Conservation (phyloP, 345 rosid genomes). For the Gossypium stocksii region DNA sequence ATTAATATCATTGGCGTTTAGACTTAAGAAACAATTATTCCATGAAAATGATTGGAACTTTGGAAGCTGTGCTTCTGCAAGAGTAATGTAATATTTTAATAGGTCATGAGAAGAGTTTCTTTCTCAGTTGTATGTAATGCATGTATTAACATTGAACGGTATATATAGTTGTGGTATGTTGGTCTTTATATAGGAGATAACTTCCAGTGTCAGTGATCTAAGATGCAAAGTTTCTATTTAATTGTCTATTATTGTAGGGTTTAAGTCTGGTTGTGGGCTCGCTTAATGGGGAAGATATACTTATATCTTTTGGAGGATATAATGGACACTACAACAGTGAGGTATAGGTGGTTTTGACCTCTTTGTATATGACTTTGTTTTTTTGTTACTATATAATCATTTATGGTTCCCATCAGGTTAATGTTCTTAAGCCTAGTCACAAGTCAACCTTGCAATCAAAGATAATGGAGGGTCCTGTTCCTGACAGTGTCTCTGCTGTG, state of each 20-base stretch:
- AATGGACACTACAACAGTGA: slow-evolving; percentile 92
- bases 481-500: slow-evolving; percentile 74
- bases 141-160: not conserved
- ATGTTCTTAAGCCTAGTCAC: slow-evolving; percentile 94
- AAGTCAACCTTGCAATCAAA: slow-evolving; percentile 79
- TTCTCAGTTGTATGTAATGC: not conserved
- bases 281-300: slow-evolving; percentile 75
- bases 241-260: slow-evolving; percentile 50
- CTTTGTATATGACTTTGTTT: not conserved
- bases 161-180: not conserved
- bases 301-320: slow-evolving; percentile 93
- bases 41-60: not conserved
- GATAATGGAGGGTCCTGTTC: slow-evolving; percentile 48
- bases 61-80: not conserved
- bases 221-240: not conserved
- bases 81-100: not conserved
- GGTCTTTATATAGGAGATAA: not conserved
- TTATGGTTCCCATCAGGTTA: slow-evolving; percentile 42
- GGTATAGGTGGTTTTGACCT: slow-evolving; percentile 39
- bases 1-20: not conserved
- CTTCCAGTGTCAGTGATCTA: not conserved
- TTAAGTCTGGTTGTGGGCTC: slow-evolving; percentile 86
- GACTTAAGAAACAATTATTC: not conserved
- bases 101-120: not conserved
- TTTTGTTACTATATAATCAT: not conserved